Percentiles rank a stretch among this genome's conserved stretches.
Conservation (phyloP, 257 asterid species). For the Pogostemon cablin region DNA sequence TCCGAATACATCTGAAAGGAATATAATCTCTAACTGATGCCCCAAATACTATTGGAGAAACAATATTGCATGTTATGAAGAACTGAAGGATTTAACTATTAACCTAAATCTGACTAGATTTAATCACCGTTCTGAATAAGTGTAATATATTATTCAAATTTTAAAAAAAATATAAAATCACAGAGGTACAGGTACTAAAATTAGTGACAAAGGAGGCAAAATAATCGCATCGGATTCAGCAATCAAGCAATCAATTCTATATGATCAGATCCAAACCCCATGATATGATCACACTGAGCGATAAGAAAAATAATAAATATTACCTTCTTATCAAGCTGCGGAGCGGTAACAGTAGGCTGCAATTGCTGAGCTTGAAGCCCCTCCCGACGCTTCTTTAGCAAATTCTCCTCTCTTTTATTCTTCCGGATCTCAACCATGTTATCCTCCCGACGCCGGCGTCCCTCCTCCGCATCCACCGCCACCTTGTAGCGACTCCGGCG, state of each 20-base stretch:
- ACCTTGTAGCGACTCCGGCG: slow-evolving; percentile 98
- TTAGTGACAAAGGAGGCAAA: not conserved
- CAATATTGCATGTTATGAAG: not conserved
- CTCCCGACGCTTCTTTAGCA: slow-evolving; percentile 93
- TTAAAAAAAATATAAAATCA: not conserved
- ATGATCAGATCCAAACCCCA: slow-evolving; percentile 43
- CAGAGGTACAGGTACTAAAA: not conserved
- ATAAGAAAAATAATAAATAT: not conserved
- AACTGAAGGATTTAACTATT: not conserved
- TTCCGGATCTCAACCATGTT: slow-evolving; percentile 98
- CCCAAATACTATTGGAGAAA: not conserved
- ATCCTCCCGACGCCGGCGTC: slow-evolving; percentile 90
- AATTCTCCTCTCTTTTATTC: slow-evolving; percentile 79
- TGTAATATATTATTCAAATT: not conserved
- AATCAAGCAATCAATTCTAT: slow-evolving; percentile 30
- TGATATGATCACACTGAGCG: slow-evolving; percentile 2
- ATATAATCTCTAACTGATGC: not conserved
- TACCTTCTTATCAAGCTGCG: slow-evolving; percentile 82
- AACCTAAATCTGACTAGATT: not conserved
- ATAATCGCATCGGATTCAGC: slow-evolving; percentile 25
- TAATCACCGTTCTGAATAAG: not conserved
- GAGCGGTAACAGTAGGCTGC: slow-evolving; percentile 48
- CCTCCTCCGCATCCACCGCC: slow-evolving; percentile 96
- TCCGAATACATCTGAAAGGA: not conserved
- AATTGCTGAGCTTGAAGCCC: slow-evolving; percentile 79